These are phyloP conservation scores for Termitomyces sp. DNA, from an alignment of 768 basidiomycete species.

Conservation along the genomic window DNA sequence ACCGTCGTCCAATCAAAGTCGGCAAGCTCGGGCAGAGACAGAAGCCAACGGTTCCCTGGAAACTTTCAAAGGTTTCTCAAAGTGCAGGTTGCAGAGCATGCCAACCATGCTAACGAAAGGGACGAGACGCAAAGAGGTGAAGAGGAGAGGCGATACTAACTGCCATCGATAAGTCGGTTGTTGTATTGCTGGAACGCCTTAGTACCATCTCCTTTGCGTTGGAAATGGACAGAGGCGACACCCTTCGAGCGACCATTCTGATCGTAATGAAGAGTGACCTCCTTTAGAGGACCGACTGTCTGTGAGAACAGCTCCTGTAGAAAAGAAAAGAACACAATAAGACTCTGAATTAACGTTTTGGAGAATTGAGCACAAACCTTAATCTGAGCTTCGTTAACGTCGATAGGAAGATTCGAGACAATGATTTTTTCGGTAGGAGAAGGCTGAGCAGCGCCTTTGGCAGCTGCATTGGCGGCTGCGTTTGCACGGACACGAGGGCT, in stretches of 20 bases:
- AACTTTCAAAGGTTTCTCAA: constrained; percentile 31
- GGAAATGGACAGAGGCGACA: constrained; percentile 82
- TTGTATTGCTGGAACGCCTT: constrained; percentile 95
- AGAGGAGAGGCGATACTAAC: constrained; percentile 84
- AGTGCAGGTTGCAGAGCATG: constrained; percentile 19
- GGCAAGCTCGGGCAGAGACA: constrained; percentile 36
- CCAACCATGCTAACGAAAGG: constrained; percentile 26
- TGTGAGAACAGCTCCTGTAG: constrained; percentile 95
- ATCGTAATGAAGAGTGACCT: constrained; percentile 86
- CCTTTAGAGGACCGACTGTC: constrained; percentile 84
- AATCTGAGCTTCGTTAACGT: constrained; percentile 92
- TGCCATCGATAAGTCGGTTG: constrained; percentile 99
- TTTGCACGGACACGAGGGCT: constrained; percentile 54
- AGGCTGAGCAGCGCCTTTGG: constrained; percentile 35
- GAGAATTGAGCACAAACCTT: constrained; percentile 54
- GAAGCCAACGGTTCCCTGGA: constrained; percentile 37
- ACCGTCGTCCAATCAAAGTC: constrained; percentile 16
- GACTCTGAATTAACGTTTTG: neutral
- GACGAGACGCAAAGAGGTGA: constrained; percentile 38
- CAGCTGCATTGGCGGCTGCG: constrained; percentile 30
- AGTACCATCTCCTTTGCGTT: constrained; percentile 81
- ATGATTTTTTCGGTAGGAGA: constrained; percentile 84
- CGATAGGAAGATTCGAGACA: constrained; percentile 87
- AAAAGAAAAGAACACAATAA: constrained; percentile 4
- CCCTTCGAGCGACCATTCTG: constrained; percentile 86